Conservation (phyloP, 2,329 filamentous ascomycete species). For the Ceratocystis papillata region DNA sequence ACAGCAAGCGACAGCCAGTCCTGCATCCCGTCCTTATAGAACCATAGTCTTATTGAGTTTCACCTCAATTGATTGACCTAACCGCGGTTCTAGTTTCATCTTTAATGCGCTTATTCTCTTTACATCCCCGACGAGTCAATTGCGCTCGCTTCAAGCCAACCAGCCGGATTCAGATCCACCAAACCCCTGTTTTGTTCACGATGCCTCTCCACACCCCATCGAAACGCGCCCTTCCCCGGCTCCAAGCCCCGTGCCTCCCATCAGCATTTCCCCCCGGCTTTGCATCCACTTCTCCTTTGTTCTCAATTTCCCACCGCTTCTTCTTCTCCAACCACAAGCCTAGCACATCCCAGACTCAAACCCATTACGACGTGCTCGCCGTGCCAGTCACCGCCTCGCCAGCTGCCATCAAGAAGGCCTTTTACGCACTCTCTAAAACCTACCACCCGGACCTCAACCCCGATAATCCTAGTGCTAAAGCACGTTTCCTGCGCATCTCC, state of each 20-base stretch:
- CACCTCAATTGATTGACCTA: background rate
- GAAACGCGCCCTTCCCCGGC: background rate
- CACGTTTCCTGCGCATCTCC: conserved; percentile 71
- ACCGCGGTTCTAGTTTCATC: background rate
- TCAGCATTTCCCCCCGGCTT: background rate
- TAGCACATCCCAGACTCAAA: conserved; percentile 30
- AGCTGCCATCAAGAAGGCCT: conserved; percentile 80
- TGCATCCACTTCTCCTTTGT: background rate
- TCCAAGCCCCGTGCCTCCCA: background rate
- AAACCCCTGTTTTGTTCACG: background rate
- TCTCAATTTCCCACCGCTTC: conserved; percentile 4
- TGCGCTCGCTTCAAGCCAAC: background rate
- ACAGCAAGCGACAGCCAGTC: too few relatives aligned
- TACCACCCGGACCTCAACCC: conserved; percentile 91
- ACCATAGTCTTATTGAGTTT: background rate
- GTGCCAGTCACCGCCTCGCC: conserved; percentile 58
- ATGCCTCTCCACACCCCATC: background rate
- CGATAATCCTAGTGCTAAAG: conserved; percentile 56
- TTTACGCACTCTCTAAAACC: conserved; percentile 81
- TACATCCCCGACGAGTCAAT: background rate
- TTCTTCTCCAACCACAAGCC: conserved; percentile 24
- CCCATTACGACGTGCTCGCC: conserved; percentile 74
- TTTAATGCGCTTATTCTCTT: background rate
- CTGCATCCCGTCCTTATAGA: too few relatives aligned
- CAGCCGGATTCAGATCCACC: background rate